A percentile compares a stretch with the other conserved stretches of the same genome.
These are phyloP conservation scores for Suzukiozyma palmioleophila DNA, from an alignment of 1,139 yeast species.

Conservation along the genomic window DNA sequence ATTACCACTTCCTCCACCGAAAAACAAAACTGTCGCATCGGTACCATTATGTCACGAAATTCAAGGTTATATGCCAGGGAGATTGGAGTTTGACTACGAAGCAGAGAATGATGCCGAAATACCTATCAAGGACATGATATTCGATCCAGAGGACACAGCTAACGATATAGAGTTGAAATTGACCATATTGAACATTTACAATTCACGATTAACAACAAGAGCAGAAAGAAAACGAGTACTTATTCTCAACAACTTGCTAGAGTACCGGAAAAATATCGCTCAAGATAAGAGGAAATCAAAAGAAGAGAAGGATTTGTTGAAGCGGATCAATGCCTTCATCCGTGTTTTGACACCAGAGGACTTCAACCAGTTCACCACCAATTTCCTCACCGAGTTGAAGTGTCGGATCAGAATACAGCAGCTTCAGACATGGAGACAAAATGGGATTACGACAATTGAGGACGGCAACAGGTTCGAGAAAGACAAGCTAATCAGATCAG, in stretches of 20 bases:
- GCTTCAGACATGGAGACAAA: conserved; percentile 87
- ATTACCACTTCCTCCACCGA: conserved; percentile 70
- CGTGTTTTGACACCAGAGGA: conserved; percentile 77
- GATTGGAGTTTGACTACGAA: conserved; percentile 93
- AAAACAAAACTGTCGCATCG: conserved; percentile 83
- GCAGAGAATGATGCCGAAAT: conserved; percentile 96
- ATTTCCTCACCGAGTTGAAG: conserved; percentile 70
- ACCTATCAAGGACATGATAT: conserved; percentile 89
- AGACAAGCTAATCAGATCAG: conserved; percentile 65
- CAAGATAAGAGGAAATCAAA: conserved; percentile 76
- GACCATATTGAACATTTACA: conserved; percentile 83
- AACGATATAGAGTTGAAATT: conserved; percentile 86
- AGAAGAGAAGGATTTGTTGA: conserved; percentile 82
- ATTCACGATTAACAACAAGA: conserved; percentile 81
- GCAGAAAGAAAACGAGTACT: conserved; percentile 88
- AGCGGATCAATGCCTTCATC: conserved; percentile 74
- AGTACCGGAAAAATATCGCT: conserved; percentile 75
- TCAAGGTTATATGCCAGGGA: conserved; percentile 98
- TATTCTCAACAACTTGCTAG: conserved; percentile 72
- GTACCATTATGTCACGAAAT: conserved; percentile 96
- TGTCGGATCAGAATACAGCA: conserved; percentile 82
- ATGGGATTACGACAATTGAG: conserved; percentile 82
- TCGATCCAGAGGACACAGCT: conserved; percentile 87
- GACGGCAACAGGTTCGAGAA: conserved; percentile 84
- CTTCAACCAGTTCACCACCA: conserved; percentile 68